These are phyloP conservation scores for Kodamaea restingae DNA, from an alignment of 805 yeast genomes.

Conservation along the genomic window DNA sequence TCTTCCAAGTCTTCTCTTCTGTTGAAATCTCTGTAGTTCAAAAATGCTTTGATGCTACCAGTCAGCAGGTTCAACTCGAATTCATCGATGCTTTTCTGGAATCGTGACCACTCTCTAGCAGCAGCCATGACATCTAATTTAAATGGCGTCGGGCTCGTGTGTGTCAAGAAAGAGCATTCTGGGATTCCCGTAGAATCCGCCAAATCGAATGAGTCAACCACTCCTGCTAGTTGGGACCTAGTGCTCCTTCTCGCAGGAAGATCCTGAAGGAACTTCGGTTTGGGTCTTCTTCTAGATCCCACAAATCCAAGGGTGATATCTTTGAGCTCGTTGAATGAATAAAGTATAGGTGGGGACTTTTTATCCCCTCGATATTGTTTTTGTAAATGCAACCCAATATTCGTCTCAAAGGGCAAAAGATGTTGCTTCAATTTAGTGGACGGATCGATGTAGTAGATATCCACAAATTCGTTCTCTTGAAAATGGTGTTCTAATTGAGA, in stretches of 20 bases:
- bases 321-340: constrained; percentile 12
- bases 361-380: background rate
- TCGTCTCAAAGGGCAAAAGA: constrained; percentile 37
- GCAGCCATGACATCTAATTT: constrained; percentile 30
- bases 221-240: constrained; percentile 11
- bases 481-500: constrained; percentile 26
- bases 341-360: background rate
- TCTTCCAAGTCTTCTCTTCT: too few species aligned
- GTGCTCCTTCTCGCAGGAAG: constrained; percentile 17
- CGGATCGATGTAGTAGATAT: constrained; percentile 32
- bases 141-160: constrained; percentile 23
- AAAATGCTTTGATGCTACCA: constrained; percentile 22
- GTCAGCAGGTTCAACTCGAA: constrained; percentile 18
- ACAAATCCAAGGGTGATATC: constrained; percentile 18
- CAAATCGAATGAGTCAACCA: background rate
- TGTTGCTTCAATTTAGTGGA: constrained; percentile 22
- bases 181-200: constrained; percentile 23
- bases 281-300: constrained; percentile 33
- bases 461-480: constrained; percentile 33
- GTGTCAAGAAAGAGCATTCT: constrained; percentile 29
- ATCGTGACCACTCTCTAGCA: constrained; percentile 30
- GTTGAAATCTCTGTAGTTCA: constrained; percentile 34
- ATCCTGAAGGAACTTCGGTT: constrained; percentile 28
- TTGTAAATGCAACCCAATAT: constrained; percentile 20
- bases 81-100: constrained; percentile 25